Evolutionary conservation across 176 grass and related monocot genomes (phyloP).

Genomic region (Bothriochloa decipiens): DNA sequence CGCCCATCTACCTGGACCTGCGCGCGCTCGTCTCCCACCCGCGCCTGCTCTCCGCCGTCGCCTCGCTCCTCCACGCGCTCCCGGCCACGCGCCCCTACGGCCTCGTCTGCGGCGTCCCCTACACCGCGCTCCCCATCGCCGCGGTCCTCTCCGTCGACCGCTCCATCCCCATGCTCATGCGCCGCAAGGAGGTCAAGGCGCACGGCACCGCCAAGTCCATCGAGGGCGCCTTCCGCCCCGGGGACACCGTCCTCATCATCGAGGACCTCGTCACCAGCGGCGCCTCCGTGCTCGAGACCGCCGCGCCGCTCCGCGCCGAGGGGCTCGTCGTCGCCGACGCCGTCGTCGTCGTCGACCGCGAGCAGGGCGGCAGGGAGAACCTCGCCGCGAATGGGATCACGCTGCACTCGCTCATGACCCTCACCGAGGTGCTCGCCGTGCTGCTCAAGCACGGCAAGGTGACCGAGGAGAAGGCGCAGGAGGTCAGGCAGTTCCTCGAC

Average conservation of each 20-base stretch:
- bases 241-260: conserved; percentile 72
- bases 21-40: conserved; percentile 91
- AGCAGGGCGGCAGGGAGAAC: conserved; percentile 91
- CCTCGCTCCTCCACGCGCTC: conserved; percentile 63
- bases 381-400: conserved; percentile 66
- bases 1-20: conserved; percentile 98
- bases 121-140: conserved; percentile 94
- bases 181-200: conserved; percentile 93
- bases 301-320: conserved; percentile 57
- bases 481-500: conserved; percentile 81
- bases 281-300: conserved; percentile 87
- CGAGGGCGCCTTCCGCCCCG: conserved; percentile 65
- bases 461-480: conserved; percentile 64
- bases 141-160: conserved; percentile 67
- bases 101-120: conserved; percentile 90
- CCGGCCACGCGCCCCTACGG: conserved; percentile 56
- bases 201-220: conserved; percentile 89
- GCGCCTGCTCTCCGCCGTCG: conserved; percentile 65
- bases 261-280: conserved; percentile 97
- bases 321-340: conserved; percentile 64
- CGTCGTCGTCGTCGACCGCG: conserved; percentile 83
- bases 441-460: conserved; percentile 65
- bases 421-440: conserved; percentile 80
- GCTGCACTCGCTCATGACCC: conserved; percentile 75
- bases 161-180: conserved; percentile 85